Evolutionary conservation across 306 rosid species (phyloP).

Genomic region (Lathyrus sativus): DNA sequence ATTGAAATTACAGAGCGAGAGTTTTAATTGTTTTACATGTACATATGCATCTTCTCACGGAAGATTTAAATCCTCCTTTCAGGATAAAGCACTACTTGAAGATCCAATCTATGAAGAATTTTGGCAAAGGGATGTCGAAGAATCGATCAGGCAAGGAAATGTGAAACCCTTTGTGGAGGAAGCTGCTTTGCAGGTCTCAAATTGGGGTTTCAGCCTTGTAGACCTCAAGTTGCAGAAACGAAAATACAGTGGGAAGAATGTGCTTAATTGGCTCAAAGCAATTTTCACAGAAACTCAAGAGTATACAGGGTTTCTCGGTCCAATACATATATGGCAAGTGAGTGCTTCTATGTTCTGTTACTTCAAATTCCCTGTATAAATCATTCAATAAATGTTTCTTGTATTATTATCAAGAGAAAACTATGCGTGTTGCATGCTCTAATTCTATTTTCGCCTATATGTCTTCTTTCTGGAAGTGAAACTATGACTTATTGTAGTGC

Average conservation of each 20-base stretch:
- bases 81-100: slow-evolving; percentile 92
- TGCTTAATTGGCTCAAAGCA: slow-evolving; percentile 74
- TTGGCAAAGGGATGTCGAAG: slow-evolving; percentile 99
- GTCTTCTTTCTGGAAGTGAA: background rate
- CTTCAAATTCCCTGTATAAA: background rate
- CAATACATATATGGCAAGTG: slow-evolving; percentile 98
- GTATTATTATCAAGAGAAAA: too few relatives aligned
- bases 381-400: too few relatives aligned
- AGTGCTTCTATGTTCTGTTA: slow-evolving; percentile 42
- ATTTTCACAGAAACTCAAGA: slow-evolving; percentile 63
- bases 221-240: slow-evolving; percentile 90
- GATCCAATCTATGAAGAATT: slow-evolving; percentile 92
- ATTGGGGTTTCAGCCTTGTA: slow-evolving; percentile 93
- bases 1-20: slow-evolving; percentile 2
- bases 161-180: slow-evolving; percentile 82
- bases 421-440: slow-evolving; percentile 2
- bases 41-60: slow-evolving; percentile 15
- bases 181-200: slow-evolving; percentile 82
- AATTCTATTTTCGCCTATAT: slow-evolving; percentile 25
- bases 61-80: slow-evolving; percentile 34
- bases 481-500: slow-evolving; percentile 33
- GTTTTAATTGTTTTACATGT: slow-evolving; percentile 22
- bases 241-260: slow-evolving; percentile 48
- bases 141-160: slow-evolving; percentile 85
- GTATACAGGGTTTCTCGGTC: slow-evolving; percentile 87